A percentile compares a stretch with the other conserved stretches of the same genome.
Evolutionary conservation across 2,329 filamentous ascomycete genomes (phyloP).

Genomic region (Diaporthe aspalathi): DNA sequence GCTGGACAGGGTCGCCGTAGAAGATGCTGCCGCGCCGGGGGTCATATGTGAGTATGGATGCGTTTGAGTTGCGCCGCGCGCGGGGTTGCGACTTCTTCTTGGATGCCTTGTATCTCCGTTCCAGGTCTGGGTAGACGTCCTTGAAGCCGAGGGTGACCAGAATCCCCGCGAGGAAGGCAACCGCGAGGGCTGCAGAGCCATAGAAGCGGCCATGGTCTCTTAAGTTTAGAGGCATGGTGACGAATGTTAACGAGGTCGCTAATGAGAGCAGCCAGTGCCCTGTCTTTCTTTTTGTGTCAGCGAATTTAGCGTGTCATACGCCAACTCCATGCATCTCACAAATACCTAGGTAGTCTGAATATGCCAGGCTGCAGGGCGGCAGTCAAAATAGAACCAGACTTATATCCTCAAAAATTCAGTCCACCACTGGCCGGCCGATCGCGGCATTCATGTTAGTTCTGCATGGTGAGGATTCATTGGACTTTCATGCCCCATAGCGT

Average conservation of each 20-base stretch:
- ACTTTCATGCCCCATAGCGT: constrained; percentile 5
- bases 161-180: constrained; percentile 82
- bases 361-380: neutral
- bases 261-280: neutral
- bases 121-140: constrained; percentile 81
- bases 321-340: neutral
- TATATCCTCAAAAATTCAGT: constrained; percentile 5
- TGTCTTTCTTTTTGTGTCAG: constrained; percentile 10
- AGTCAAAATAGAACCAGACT: neutral
- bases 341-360: no score
- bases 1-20: constrained; percentile 60
- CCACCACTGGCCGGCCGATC: constrained; percentile 19
- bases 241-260: constrained; percentile 23
- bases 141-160: constrained; percentile 82
- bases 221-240: constrained; percentile 62
- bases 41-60: constrained; percentile 36
- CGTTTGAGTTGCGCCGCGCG: constrained; percentile 37
- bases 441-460: constrained; percentile 25
- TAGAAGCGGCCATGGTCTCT: constrained; percentile 70
- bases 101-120: constrained; percentile 66
- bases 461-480: constrained; percentile 27
- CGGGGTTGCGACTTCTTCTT: constrained; percentile 46
- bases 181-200: constrained; percentile 72
- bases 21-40: constrained; percentile 57
- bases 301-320: neutral